Evolutionary conservation across 106 monocot genomes (phyloP).

Genomic region (Xerophyta viscosa): DNA sequence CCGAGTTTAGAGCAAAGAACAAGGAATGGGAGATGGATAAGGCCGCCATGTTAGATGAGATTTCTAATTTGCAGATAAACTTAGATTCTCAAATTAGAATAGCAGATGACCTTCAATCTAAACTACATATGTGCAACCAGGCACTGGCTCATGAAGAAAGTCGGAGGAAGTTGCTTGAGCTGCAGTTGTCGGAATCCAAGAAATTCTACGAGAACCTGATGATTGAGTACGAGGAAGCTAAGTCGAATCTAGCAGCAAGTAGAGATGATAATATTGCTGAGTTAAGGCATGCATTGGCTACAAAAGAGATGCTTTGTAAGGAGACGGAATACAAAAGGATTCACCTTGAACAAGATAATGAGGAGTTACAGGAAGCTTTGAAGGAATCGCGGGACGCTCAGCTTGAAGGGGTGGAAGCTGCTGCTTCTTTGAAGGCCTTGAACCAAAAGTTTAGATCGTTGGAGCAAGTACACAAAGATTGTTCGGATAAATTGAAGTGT

Average conservation of each 20-base stretch:
- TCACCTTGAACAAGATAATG: slow-evolving; percentile 58
- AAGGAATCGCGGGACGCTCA: slow-evolving; percentile 60
- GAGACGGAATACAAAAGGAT: slow-evolving; percentile 46
- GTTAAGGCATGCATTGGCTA: slow-evolving; percentile 52
- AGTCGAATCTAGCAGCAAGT: slow-evolving; percentile 22
- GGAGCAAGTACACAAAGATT: slow-evolving; percentile 52
- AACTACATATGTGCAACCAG: slow-evolving; percentile 66
- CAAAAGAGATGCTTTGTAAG: slow-evolving; percentile 42
- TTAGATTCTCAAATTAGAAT: slow-evolving; percentile 50
- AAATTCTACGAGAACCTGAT: slow-evolving; percentile 44
- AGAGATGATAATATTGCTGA: slow-evolving; percentile 78
- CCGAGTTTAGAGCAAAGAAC: slow-evolving; percentile 29
- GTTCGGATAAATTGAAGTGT: slow-evolving; percentile 40
- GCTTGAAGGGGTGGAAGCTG: slow-evolving; percentile 37
- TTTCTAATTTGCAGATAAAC: slow-evolving; percentile 38
- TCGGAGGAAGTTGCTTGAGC: slow-evolving; percentile 68
- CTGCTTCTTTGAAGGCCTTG: slow-evolving; percentile 38
- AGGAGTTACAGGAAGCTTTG: slow-evolving; percentile 48
- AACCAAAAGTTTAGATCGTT: slow-evolving; percentile 51
- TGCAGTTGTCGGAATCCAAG: slow-evolving; percentile 56
- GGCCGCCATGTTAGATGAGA: slow-evolving; percentile 35
- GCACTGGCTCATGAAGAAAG: slow-evolving; percentile 80
- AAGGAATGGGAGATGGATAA: slow-evolving; percentile 63
- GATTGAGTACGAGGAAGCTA: slow-evolving; percentile 61
- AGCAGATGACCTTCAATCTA: slow-evolving; percentile 32